Percentiles rank a stretch among this genome's conserved stretches.
Evolutionary conservation across 345 rosid species (phyloP).

Genomic region (Brassica cretica): DNA sequence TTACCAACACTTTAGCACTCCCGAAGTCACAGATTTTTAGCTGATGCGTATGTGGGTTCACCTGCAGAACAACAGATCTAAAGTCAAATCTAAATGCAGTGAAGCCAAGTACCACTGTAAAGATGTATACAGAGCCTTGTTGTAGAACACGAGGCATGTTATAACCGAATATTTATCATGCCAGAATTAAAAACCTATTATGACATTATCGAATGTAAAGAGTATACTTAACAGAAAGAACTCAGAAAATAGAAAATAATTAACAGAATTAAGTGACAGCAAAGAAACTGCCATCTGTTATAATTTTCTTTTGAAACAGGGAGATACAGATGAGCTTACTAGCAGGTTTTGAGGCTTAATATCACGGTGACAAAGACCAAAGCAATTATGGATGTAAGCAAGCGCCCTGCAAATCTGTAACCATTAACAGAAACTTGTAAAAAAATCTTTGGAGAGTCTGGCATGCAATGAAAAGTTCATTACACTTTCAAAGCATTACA

Average conservation of each 20-base stretch:
- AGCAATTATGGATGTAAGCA: constrained; percentile 79
- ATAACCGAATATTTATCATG: constrained; percentile 16
- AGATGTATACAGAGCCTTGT: constrained; percentile 1
- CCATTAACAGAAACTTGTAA: constrained; percentile 31
- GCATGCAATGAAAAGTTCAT: background rate
- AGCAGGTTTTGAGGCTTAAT: constrained; percentile 94
- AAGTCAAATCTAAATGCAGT: constrained; percentile 21
- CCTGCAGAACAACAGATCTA: constrained; percentile 46
- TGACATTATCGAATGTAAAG: constrained; percentile 4
- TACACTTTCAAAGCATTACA: constrained; percentile 13
- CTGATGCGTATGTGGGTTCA: constrained; percentile 88
- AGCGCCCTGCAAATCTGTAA: constrained; percentile 96
- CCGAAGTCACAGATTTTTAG: constrained; percentile 90
- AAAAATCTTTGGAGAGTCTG: background rate
- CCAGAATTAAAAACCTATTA: background rate
- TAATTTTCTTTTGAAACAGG: constrained; percentile 3
- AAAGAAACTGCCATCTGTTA: constrained; percentile 16
- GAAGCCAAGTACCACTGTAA: constrained; percentile 4
- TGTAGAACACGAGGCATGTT: constrained; percentile 7
- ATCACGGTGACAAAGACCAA: constrained; percentile 92
- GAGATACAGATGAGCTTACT: constrained; percentile 47
- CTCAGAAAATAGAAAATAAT: background rate
- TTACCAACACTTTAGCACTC: constrained; percentile 91
- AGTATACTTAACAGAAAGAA: background rate
- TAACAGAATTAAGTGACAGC: background rate